Evolutionary conservation across 805 yeast species (phyloP).

Genomic region (Yamadazyma tumulicola): DNA sequence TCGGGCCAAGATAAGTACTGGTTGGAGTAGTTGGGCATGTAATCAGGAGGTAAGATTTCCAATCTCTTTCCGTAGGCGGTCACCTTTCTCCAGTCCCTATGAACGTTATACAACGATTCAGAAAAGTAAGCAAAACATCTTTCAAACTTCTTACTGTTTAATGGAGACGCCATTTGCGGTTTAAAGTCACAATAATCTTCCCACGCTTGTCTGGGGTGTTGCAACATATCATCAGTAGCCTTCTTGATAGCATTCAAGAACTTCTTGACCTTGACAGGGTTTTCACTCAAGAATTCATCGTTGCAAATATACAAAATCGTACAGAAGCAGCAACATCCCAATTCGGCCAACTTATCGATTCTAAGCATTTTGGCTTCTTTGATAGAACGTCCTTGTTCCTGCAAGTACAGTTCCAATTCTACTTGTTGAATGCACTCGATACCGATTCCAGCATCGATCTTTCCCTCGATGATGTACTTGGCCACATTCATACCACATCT

Average conservation of each 20-base stretch:
- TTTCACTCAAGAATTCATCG: conserved; percentile 44
- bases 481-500: conserved; percentile 62
- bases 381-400: conserved; percentile 39
- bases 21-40: conserved; percentile 48
- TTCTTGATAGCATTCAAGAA: conserved; percentile 47
- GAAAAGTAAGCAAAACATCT: conserved; percentile 56
- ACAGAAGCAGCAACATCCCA: conserved; percentile 60
- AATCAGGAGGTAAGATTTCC: conserved; percentile 48
- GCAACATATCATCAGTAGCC: conserved; percentile 48
- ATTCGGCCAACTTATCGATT: conserved; percentile 52
- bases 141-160: conserved; percentile 45
- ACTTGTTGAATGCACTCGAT: conserved; percentile 60
- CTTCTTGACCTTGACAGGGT: conserved; percentile 44
- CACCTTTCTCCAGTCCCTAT: conserved; percentile 56
- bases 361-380: conserved; percentile 53
- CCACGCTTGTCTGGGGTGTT: conserved; percentile 45
- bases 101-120: conserved; percentile 48
- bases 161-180: conserved; percentile 41
- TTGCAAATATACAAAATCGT: conserved; percentile 52
- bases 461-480: conserved; percentile 51
- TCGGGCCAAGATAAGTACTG: conserved; percentile 49
- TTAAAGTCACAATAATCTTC: conserved; percentile 44
- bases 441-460: conserved; percentile 57
- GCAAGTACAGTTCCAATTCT: conserved; percentile 49
- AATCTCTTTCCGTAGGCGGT: conserved; percentile 54